Evolutionary conservation across 768 basidiomycete genomes (phyloP).

Genomic region (Cubamyces lactineus): DNA sequence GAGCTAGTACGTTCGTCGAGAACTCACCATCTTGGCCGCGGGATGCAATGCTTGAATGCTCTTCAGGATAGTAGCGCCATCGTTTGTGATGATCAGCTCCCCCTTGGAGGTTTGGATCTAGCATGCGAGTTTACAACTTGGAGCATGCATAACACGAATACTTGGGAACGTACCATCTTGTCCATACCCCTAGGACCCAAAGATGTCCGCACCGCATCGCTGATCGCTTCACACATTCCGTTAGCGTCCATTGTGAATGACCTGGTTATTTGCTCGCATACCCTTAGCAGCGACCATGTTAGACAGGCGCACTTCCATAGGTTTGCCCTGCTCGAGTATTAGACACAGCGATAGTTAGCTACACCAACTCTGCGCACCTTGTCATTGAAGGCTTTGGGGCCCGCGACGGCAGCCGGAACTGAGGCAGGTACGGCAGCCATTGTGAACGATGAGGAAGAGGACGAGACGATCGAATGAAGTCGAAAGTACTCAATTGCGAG

Average conservation of each 20-base stretch:
- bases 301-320: constrained; percentile 95
- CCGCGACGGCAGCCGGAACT: constrained; percentile 18
- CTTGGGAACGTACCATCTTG: constrained; percentile 77
- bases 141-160: not conserved
- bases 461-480: constrained; percentile 5
- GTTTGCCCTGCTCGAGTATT: constrained; percentile 74
- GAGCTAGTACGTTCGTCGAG: constrained; percentile 7
- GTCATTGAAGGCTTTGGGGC: constrained; percentile 71
- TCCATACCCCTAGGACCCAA: constrained; percentile 98
- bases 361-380: constrained; percentile 54
- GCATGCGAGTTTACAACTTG: not conserved
- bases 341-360: constrained; percentile 25
- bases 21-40: constrained; percentile 91
- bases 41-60: constrained; percentile 96
- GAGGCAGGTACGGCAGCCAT: constrained; percentile 33
- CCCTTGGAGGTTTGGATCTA: constrained; percentile 97
- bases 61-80: constrained; percentile 96
- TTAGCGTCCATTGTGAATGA: not conserved
- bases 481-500: constrained; percentile 16
- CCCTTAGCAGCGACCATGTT: constrained; percentile 99
- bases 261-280: constrained; percentile 33
- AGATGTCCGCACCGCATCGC: constrained; percentile 96
- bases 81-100: constrained; percentile 97
- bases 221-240: constrained; percentile 60
- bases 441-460: constrained; percentile 11